Percentiles rank a stretch among this genome's conserved stretches.
These are phyloP conservation scores for Populus ilicifolia DNA, from an alignment of 345 rosid species.

Conservation along the genomic window DNA sequence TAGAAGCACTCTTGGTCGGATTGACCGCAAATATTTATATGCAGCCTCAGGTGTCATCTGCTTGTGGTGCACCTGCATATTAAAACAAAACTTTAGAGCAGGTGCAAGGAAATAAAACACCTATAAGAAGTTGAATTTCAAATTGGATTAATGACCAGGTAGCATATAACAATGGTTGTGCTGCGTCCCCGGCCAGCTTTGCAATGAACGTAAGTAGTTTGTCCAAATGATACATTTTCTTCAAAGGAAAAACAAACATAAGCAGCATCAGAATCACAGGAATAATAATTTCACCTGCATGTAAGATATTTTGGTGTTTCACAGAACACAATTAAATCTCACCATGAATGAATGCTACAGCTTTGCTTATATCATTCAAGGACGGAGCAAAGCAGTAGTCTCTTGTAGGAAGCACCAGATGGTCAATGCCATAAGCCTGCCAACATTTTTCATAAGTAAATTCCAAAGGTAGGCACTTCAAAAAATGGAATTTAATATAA, in stretches of 20 bases:
- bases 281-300: background rate
- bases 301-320: background rate
- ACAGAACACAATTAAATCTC: constrained; percentile 14
- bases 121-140: background rate
- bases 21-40: constrained; percentile 68
- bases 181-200: constrained; percentile 99
- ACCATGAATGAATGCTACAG: constrained; percentile 84
- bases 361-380: constrained; percentile 66
- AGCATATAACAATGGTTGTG: constrained; percentile 87
- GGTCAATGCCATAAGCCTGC: constrained; percentile 74
- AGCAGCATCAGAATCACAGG: constrained; percentile 4
- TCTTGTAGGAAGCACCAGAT: constrained; percentile 92
- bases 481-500: background rate
- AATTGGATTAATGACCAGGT: constrained; percentile 54
- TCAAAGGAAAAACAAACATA: constrained; percentile 13
- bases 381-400: constrained; percentile 98
- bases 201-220: constrained; percentile 88
- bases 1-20: constrained; percentile 83
- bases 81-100: constrained; percentile 6
- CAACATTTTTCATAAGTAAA: constrained; percentile 15
- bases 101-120: background rate
- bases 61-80: constrained; percentile 63
- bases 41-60: constrained; percentile 86
- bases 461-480: background rate
- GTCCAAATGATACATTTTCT: constrained; percentile 59